phyloP scores from a whole-genome alignment of 108 stramenopile species.

The Nannochloropsis gaditana region DNA sequence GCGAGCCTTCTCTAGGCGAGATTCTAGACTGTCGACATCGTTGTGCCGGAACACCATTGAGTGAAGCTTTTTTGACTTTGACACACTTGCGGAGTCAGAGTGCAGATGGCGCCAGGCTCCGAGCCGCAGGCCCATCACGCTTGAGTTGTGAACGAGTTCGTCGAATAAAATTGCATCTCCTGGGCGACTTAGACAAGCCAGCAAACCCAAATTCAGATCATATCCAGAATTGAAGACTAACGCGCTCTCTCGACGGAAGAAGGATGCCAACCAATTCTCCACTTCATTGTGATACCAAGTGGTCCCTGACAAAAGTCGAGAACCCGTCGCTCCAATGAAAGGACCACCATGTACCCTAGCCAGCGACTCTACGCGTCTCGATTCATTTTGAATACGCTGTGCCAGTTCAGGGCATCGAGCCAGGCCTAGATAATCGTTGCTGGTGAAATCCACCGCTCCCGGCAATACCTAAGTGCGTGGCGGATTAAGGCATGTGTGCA shows the following conservation, averaged over 20 bases:
- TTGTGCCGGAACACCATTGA: conserved; percentile 72
- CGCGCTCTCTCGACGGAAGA: conserved; percentile 68
- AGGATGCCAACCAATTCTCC: conserved; percentile 63
- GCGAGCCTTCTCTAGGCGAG: conserved; percentile 45
- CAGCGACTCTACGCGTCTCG: background rate
- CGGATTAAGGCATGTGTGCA: background rate
- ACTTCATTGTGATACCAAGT: conserved; percentile 62
- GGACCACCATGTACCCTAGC: conserved; percentile 13
- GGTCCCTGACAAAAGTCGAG: conserved; percentile 86
- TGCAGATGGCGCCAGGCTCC: conserved; percentile 40
- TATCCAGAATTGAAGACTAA: conserved; percentile 90
- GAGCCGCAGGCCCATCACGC: conserved; percentile 70
- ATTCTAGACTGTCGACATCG: conserved; percentile 61
- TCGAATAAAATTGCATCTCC: conserved; percentile 72
- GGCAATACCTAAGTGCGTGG: background rate
- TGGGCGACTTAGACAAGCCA: conserved; percentile 62
- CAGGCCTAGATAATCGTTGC: conserved; percentile 93
- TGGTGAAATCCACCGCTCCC: conserved; percentile 77
- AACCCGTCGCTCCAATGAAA: conserved; percentile 73
- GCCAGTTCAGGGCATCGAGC: conserved; percentile 61
- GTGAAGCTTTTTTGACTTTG: background rate
- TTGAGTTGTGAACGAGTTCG: conserved; percentile 84
- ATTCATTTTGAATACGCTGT: conserved; percentile 29
- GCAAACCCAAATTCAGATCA: conserved; percentile 85
- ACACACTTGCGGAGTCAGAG: background rate